phyloP scores from a whole-genome alignment of 1,139 yeast species.

The Hansenula sp. region DNA sequence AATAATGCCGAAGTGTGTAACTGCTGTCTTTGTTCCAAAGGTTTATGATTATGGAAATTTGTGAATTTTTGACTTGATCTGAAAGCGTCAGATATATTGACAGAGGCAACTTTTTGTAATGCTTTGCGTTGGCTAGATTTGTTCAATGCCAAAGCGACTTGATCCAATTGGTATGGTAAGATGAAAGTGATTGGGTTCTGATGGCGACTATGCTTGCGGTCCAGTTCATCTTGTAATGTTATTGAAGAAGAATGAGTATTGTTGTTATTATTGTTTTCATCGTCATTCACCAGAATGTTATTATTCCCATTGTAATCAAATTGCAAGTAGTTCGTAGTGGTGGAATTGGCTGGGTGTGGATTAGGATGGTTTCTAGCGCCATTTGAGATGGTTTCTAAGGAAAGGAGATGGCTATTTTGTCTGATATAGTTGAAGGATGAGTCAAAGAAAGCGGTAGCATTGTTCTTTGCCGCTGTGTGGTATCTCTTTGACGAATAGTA shows the following conservation, averaged over 20 bases:
- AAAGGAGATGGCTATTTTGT: conserved; percentile 18
- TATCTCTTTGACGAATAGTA: conserved; percentile 21
- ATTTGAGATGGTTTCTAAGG: conserved; percentile 14
- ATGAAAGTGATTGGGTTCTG: conserved; percentile 2
- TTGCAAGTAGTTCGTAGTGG: conserved; percentile 17
- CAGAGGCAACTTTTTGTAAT: not conserved
- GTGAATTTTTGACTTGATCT: not conserved
- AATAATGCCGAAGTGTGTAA: not conserved
- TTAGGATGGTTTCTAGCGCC: conserved; percentile 17
- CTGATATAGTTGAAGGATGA: conserved; percentile 24
- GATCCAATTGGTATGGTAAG: conserved; percentile 2
- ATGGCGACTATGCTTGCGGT: not conserved
- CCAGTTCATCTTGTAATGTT: not conserved
- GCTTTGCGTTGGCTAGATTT: not conserved
- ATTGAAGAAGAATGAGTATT: conserved; percentile 1
- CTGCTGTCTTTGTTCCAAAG: not conserved
- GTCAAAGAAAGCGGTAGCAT: conserved; percentile 23
- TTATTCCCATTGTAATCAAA: conserved; percentile 10
- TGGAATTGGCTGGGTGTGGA: conserved; percentile 24
- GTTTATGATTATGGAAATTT: not conserved
- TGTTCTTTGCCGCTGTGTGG: conserved; percentile 22
- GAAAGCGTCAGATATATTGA: not conserved
- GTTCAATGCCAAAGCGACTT: not conserved
- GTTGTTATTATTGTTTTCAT: conserved; percentile 14
- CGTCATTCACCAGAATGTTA: conserved; percentile 4